Evolutionary conservation across 208 protist genomes (phyloP).

Genomic region (Acanthamoeba rhysodes): DNA sequence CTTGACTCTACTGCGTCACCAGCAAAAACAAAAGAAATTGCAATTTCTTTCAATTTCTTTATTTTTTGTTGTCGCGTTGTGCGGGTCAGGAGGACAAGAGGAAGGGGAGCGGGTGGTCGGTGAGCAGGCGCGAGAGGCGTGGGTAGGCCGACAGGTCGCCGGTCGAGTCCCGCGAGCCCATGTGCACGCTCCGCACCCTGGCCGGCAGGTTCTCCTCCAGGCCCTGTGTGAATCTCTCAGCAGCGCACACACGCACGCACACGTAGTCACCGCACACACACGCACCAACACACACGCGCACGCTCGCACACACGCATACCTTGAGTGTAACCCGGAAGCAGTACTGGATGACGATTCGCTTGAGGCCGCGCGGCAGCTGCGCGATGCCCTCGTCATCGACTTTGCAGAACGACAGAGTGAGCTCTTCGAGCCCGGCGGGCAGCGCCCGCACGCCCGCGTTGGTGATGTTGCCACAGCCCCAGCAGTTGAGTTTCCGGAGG

Average conservation of each 20-base stretch:
- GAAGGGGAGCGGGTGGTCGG: not conserved
- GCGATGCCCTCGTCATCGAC: slow-evolving; percentile 56
- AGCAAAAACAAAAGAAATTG: no score
- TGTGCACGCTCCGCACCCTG: not conserved
- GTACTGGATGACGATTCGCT: slow-evolving; percentile 18
- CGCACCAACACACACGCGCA: no score
- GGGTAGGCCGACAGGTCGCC: not conserved
- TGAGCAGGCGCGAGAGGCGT: not conserved
- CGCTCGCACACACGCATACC: not conserved
- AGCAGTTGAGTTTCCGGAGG: slow-evolving; percentile 14
- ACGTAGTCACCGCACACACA: not conserved
- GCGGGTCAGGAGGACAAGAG: not conserved
- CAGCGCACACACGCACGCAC: not conserved
- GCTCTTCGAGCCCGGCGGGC: slow-evolving; percentile 1
- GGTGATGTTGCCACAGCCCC: slow-evolving; percentile 41
- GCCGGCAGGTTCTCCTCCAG: not conserved
- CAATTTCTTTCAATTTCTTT: no score
- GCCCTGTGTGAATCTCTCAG: not conserved
- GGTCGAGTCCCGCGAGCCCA: not conserved
- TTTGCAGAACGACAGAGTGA: slow-evolving; percentile 6
- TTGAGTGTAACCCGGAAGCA: slow-evolving; percentile 22
- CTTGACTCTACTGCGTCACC: no score
- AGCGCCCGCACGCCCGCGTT: slow-evolving; percentile 25
- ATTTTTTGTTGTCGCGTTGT: no score
- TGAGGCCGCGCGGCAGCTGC: slow-evolving; percentile 14